Evolutionary conservation across 2,329 filamentous ascomycete genomes (phyloP), one percentile per base, ranked within the genome.

Genomic region (Beauveria bassiana): DNA sequence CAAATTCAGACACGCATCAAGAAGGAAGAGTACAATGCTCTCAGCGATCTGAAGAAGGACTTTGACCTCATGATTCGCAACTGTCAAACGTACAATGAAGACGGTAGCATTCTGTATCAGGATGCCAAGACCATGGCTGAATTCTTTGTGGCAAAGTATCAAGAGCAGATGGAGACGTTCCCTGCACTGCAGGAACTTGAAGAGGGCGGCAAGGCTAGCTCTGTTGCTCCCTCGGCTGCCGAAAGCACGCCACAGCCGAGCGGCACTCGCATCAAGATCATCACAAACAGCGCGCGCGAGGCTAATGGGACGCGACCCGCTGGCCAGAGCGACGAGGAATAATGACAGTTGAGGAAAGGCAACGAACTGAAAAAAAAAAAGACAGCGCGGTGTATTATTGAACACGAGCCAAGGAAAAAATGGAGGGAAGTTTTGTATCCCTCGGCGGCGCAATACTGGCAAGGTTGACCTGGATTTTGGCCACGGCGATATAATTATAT

Each of bases 41-140:
- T 97, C 64, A 86, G 84, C 70, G 90, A 93, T 68, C 86, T 99
- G 81, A 84, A 86, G 61, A 86, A 84, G 66, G 96, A 99, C 70
- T 87, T 99, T 65, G 85, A 86, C 56, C 77, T 93, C 65, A 84
- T 99, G 75, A 95, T 93, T 73, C 86, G 83, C 71, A 99, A 99
- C 74, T 96, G 93, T 66, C 86, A 91, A 73, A 95, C 90, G 3
- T 99, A 96, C 80, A 99, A 99, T 70, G 96, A 99, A 75, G 95
- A 98, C 71, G 90, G 88, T 62, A 97, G 93, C 74, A 80, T 96
- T 68, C 83, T 99, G 59, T 98, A 93, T 77, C 84, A 90, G 70
- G 95, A 99, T 79, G 93, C 93, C 55, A 93, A 93, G 73, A 81
- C 89, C 60, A 97, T 99, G 75, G 90, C 96, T 83, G 78, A 82